Evolutionary conservation across 148 eudicot species (phyloP), one percentile per base, ranked within the genome.

Genomic region (Rhododendron mucronatum): DNA sequence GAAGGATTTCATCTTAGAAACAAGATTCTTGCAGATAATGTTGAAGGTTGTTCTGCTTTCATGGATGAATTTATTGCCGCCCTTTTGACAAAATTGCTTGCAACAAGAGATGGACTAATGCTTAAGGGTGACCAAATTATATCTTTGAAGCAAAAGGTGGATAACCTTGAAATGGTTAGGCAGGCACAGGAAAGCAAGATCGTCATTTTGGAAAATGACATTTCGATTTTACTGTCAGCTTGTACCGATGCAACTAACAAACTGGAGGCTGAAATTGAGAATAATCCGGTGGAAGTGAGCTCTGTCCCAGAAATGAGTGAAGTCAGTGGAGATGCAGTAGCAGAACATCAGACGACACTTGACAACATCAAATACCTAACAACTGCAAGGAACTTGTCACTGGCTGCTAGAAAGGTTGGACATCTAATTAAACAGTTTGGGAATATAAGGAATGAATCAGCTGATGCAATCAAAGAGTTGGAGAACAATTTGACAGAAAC

Each of bases 31-130:
- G 85, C 91, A 18, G 91, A 93, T 88, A 90, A 90, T 88, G 74
- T 93, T 88, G 88, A 89, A 75, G 84, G 86, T 65, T 89, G 87
- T 79, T 91, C 93, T 80, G 85, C 93, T 87, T 91, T 87, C 82
- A 76, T 95, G 91, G 94, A 92, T 88, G 91, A 91, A 84, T 88
- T 89, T 45, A 90, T 91, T 87, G 89, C 92, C 87, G 89, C 94
- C 86, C 84, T 95, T 84, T 81, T 91, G 87, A 91, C 78, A 87
- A 94, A 92, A 84, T 85, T 95, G 83, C 87, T 61, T 65, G 89
- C 87, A 82, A 90, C 89, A 86, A 91, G 90, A 87, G 89, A 93
- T 87, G 84, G 75, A 84, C 51, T 92, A 71, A 65, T 86, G 35
- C 79, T 80, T 45, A 77, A 88, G 86, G 77, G 83, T 77, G 89